Evolutionary conservation across 2,329 filamentous ascomycete species (phyloP), one percentile per base, ranked within the genome.

Genomic region (Periconia sp.): DNA sequence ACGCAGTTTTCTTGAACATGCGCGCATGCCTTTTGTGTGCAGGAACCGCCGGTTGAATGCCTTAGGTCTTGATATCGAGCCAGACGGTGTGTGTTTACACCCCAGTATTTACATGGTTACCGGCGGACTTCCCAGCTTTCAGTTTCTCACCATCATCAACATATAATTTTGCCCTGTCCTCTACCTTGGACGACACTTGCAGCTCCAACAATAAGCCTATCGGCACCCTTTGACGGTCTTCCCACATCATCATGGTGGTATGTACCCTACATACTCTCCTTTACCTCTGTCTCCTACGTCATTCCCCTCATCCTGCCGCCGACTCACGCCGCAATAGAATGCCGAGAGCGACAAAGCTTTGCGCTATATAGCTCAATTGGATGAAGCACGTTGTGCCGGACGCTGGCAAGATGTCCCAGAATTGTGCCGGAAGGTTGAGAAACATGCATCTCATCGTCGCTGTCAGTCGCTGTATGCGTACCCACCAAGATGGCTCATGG

Each of bases 351-450:
- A 83, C 61, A 99, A 99, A 79, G 92, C 87, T 58, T 83, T 83
- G 63, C 85, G 87, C 71, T 97, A 97, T 76, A 83, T 96, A 63
- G 82, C 84, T 71, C 85, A 86, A 75, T 85, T 99, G 69, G 91
- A 97, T 73, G 83, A 87, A 63, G 92, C 91, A 61, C 89, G 94
- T 68, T 96, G 91, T 75, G 87, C 93, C 67, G 92, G 89, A 49
- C 87, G 87, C 73, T 99, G 94, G 94, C 81, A 86, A 62, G 85
- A 90, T 30, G 83, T 97, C 30, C 90, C 91, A 23, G 93, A 97
- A 77, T 83, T 96, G 59, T 87, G 94, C 66, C 86, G 93, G 72
- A 99, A 99, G 77, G 84, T 97, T 68, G 89, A 89, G 69, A 97
- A 99, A 76, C 93, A 99, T 82, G 90, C 92, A 64, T 88, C 92